Percentiles rank a stretch among this genome's conserved stretches.
Evolutionary conservation across 1,284 basidiomycete species (phyloP).

Genomic region (Kwoniella shivajii): DNA sequence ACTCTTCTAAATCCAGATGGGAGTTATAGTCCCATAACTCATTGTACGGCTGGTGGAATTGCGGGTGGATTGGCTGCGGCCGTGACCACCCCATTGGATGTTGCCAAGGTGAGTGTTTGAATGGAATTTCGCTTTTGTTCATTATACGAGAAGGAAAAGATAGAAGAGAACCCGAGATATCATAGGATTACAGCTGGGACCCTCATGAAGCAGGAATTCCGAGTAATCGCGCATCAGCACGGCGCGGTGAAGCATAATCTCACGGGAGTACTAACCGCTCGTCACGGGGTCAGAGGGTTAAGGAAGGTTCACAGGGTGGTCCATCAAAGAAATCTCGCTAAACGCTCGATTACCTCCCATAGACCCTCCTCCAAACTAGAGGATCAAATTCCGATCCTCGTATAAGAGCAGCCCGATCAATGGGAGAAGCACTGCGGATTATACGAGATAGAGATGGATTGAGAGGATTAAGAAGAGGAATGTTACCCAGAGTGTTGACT

Average conservation of each 20-base stretch:
- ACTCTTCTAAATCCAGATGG: conserved; percentile 80
- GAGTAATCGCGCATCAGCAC: too few relatives aligned
- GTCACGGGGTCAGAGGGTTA: too few relatives aligned
- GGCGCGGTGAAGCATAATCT: too few relatives aligned
- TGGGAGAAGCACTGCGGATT: conserved; percentile 84
- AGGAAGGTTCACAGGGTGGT: too few relatives aligned
- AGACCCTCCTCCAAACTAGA: conserved; percentile 76
- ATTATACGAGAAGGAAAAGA: too few relatives aligned
- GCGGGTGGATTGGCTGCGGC: conserved; percentile 94
- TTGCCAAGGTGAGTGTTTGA: conserved; percentile 79
- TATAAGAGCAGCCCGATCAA: conserved; percentile 81
- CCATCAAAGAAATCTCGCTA: too few relatives aligned
- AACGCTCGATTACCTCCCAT: not conserved
- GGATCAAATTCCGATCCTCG: conserved; percentile 78
- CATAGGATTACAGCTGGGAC: too few relatives aligned
- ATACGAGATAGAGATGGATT: conserved; percentile 84
- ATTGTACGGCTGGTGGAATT: conserved; percentile 86
- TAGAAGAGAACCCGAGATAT: too few relatives aligned
- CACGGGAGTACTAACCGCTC: too few relatives aligned
- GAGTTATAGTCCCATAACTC: conserved; percentile 85
- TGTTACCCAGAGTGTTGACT: conserved; percentile 89
- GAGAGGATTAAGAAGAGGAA: conserved; percentile 81
- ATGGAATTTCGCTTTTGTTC: too few relatives aligned
- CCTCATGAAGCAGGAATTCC: too few relatives aligned
- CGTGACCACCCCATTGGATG: conserved; percentile 94